These are phyloP conservation scores for Cruciata laevipes DNA, from an alignment of 257 asterid species.

Conservation along the genomic window DNA sequence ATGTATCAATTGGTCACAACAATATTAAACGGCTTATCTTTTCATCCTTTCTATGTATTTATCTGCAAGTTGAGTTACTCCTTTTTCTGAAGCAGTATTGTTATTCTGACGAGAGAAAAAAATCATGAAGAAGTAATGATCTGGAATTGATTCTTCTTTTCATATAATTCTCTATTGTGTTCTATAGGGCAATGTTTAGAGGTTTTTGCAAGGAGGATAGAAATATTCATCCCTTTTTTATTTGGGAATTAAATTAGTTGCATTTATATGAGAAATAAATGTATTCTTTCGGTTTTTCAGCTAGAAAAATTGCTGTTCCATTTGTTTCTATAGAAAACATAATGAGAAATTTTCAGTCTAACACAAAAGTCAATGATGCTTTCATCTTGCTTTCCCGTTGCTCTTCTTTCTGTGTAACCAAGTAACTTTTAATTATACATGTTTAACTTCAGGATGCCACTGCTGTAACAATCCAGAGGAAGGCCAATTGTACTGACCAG, in stretches of 20 bases:
- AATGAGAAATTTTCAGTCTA: conserved; percentile 74
- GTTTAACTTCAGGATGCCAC: conserved; percentile 14
- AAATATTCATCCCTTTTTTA: conserved; percentile 19
- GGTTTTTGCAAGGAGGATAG: conserved; percentile 46
- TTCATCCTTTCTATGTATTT: no score
- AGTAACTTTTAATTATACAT: not conserved
- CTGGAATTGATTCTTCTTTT: no score
- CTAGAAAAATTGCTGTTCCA: conserved; percentile 63
- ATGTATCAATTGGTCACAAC: no score
- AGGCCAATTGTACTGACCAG: conserved; percentile 65
- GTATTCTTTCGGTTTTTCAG: conserved; percentile 24
- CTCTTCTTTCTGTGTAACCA: not conserved
- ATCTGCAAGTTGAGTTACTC: no score
- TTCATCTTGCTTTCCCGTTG: conserved; percentile 30
- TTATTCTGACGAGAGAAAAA: no score
- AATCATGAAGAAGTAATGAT: no score
- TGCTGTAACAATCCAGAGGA: conserved; percentile 26
- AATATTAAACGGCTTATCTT: no score
- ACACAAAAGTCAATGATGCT: conserved; percentile 65
- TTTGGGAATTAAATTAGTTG: not conserved
- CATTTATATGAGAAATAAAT: not conserved
- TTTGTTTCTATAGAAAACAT: conserved; percentile 86
- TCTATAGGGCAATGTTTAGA: no score
- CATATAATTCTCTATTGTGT: no score
- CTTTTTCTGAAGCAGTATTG: no score